Base-by-base conservation (phyloP, 1,284 basidiomycete genomes). In the Cryptococcus hybrid region DNA sequence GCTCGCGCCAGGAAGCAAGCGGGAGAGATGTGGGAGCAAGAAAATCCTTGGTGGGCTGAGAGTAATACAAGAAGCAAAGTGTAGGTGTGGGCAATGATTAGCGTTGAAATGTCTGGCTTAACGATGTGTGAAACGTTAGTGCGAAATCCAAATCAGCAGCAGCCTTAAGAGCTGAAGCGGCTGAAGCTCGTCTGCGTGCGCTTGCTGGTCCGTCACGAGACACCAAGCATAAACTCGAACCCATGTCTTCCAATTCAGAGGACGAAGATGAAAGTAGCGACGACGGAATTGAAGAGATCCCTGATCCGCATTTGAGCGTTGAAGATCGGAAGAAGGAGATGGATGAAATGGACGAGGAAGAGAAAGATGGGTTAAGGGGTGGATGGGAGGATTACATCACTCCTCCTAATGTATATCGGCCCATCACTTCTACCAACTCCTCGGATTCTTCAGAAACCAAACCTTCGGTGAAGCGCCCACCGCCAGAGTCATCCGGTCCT, bases 121-220 rank as follows among this genome's bases (percentile, higher is more conserved):
- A 37, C 2, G 15, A 12, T 37, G 11, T 7, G 35, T 38, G 36
- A 39, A 74, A 72, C 2, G 30, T 30, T 30, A 30, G 30, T 3
- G 74, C 74, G 3, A 71, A 69, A 49, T 74, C 71, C 1, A 74
- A 74, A 49, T 62, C 65, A 8, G 75, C 75, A 0, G 73, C 72
- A 0, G 67, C 71, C 18, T 56, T 74, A 40, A 60, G 75, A 13
- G 73, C 75, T 1, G 71, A 56, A 35, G 75, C 73, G 3, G 67
- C 70, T 7, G 75, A 77, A 60, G 59, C 59, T 3, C 63, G 72
- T 11, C 57, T 76, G 1, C 59, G 56, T 9, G 63, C 55, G 7
- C 48, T 73, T 7, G 35, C 58, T n/a, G 55, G 45, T 11, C 51
- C 58, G 1, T 55, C 55, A 7, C 47, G 38, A 13, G 54, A 54